phyloP scores from a whole-genome alignment of 2,329 filamentous ascomycete species.

The Aspergillus costaricaensis region DNA sequence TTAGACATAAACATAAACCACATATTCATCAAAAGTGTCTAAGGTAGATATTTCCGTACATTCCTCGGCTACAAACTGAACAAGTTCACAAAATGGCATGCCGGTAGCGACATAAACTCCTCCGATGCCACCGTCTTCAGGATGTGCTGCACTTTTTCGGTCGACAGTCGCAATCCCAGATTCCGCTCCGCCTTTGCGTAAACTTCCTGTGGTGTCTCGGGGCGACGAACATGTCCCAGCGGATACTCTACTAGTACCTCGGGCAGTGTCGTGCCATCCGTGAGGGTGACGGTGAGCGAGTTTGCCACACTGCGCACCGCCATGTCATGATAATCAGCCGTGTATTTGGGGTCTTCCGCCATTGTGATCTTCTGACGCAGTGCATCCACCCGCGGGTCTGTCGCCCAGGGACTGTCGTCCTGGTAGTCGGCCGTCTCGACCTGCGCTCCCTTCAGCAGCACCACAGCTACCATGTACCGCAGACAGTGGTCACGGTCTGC shows the following conservation, averaged over 20 bases:
- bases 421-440: slow-evolving; percentile 30
- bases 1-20: not conserved
- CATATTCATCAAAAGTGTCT: not conserved
- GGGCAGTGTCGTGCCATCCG: not conserved
- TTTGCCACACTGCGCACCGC: not conserved
- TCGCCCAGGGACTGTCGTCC: slow-evolving; percentile 30
- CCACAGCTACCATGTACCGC: slow-evolving; percentile 36
- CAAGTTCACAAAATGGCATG: not conserved
- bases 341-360: slow-evolving; percentile 28
- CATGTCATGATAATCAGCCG: slow-evolving; percentile 32
- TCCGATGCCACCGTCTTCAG: not conserved
- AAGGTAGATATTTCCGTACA: too few species aligned
- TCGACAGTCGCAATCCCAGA: not conserved
- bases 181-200: not conserved
- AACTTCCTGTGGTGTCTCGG: not conserved
- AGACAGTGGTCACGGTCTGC: slow-evolving; percentile 42
- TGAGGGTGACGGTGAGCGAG: not conserved
- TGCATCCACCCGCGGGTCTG: slow-evolving; percentile 17
- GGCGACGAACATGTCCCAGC: not conserved
- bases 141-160: not conserved
- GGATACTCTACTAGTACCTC: not conserved
- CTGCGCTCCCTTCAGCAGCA: slow-evolving; percentile 32
- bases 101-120: not conserved
- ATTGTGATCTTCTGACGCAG: slow-evolving; percentile 32
- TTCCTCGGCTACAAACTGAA: not conserved